phyloP scores from a whole-genome alignment of 306 rosid genomes.

The Vicia faba region DNA sequence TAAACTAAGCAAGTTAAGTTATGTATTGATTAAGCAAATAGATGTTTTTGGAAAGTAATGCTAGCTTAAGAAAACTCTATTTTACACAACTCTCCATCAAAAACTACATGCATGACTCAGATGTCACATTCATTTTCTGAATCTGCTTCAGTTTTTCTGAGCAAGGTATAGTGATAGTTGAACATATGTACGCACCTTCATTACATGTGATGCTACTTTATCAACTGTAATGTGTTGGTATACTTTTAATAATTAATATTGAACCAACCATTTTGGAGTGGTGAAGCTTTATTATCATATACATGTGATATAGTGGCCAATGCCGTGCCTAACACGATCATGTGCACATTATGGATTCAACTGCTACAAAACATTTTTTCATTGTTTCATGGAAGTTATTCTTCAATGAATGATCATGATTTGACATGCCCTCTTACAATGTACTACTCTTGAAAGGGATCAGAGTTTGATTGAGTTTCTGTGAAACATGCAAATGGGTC shows the following conservation, averaged over 20 bases:
- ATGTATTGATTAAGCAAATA: constrained; percentile 15
- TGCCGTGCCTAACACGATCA: constrained; percentile 14
- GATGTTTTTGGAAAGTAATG: constrained; percentile 8
- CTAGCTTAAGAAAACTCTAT: background rate
- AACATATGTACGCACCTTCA: background rate
- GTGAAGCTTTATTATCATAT: background rate
- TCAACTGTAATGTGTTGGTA: constrained; percentile 5
- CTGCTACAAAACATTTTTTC: background rate
- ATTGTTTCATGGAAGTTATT: background rate
- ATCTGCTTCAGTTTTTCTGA: background rate
- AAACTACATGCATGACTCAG: too few relatives aligned
- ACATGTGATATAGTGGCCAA: constrained; percentile 4
- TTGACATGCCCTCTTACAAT: background rate
- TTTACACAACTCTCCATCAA: too few relatives aligned
- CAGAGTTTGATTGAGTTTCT: background rate
- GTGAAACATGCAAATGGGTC: background rate
- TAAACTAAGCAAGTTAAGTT: constrained; percentile 19
- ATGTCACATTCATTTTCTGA: constrained; percentile 1
- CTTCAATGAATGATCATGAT: background rate
- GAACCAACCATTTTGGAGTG: background rate
- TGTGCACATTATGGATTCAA: background rate
- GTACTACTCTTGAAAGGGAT: background rate
- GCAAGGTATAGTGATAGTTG: background rate
- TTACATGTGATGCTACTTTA: constrained; percentile 7
- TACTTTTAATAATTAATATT: background rate